A percentile compares a stretch with the other conserved stretches of the same genome.
Conservation (phyloP, 2,329 filamentous ascomycete genomes). For the Pestalotiopsis sp. region DNA sequence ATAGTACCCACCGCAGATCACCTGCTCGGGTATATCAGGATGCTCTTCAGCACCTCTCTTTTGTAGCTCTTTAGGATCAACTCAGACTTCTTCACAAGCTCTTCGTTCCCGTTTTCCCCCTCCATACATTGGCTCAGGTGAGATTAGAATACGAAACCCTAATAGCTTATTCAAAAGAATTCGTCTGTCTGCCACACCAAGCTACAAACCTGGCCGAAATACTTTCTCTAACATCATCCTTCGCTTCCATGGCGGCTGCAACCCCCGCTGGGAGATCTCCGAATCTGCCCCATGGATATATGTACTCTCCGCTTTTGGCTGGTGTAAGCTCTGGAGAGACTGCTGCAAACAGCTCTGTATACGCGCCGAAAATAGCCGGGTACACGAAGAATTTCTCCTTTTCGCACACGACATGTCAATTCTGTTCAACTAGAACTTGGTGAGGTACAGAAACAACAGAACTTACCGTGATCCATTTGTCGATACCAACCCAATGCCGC, state of each 20-base stretch:
- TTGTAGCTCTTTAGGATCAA: too few species aligned
- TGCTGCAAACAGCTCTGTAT: background rate
- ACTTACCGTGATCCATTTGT: constrained; percentile 2
- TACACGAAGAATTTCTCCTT: background rate
- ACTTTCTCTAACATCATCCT: background rate
- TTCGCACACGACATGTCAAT: background rate
- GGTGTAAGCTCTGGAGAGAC: background rate
- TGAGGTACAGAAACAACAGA: background rate
- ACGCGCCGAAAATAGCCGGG: background rate
- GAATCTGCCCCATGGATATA: background rate
- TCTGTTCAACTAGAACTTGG: background rate
- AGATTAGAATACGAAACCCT: too few species aligned
- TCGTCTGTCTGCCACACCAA: background rate
- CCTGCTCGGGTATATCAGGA: too few species aligned
- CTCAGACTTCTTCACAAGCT: too few species aligned
- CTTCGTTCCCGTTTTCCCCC: too few species aligned
- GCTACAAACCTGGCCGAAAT: background rate
- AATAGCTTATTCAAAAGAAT: background rate
- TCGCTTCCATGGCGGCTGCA: background rate
- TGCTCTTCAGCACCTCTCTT: too few species aligned
- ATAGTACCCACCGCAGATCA: too few species aligned
- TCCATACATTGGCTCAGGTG: too few species aligned
- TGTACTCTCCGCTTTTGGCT: background rate
- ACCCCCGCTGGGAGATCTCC: background rate
- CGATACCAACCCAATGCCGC: background rate